phyloP scores from a whole-genome alignment of 352 stramenopile species.

The Phytophthora hibernalis region DNA sequence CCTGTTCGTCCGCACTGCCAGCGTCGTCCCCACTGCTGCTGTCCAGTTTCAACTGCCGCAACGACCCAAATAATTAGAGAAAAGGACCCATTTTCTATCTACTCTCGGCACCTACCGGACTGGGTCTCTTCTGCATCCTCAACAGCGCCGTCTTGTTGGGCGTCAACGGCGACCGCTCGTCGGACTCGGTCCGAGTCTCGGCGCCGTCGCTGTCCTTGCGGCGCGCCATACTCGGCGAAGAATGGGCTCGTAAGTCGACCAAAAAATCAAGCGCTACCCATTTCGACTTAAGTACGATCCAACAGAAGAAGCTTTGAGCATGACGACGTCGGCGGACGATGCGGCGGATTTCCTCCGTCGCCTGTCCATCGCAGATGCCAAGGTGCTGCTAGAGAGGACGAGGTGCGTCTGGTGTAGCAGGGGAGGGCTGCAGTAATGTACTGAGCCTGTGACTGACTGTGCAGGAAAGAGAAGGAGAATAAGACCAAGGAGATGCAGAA shows the following conservation, averaged over 20 bases:
- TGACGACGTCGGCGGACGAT: constrained; percentile 27
- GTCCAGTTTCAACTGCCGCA: constrained; percentile 31
- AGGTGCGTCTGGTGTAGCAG: constrained; percentile 42
- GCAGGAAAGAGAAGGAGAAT: constrained; percentile 83
- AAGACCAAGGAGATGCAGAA: constrained; percentile 93
- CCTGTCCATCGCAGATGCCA: constrained; percentile 83
- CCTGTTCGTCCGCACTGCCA: constrained; percentile 27
- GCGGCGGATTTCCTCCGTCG: constrained; percentile 74
- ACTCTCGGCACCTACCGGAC: constrained; percentile 14
- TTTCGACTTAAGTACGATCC: constrained; percentile 29
- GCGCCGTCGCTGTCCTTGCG: constrained; percentile 8
- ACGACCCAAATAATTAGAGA: constrained; percentile 1
- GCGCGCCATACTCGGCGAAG: constrained; percentile 15
- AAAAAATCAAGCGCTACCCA: background rate
- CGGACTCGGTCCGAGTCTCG: constrained; percentile 26
- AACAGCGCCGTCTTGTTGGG: constrained; percentile 35
- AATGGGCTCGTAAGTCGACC: background rate
- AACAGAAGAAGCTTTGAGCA: background rate
- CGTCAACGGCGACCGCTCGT: constrained; percentile 29
- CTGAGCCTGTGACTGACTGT: background rate
- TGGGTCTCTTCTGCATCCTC: constrained; percentile 32
- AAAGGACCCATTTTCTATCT: background rate
- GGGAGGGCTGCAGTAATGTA: background rate
- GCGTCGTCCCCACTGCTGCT: constrained; percentile 28
- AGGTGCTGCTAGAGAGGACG: constrained; percentile 83